Percentiles rank a stretch among this genome's conserved stretches.
These are phyloP conservation scores for Pseudogymnoascus sp. DNA, from an alignment of 2,329 filamentous ascomycete species.

Conservation along the genomic window DNA sequence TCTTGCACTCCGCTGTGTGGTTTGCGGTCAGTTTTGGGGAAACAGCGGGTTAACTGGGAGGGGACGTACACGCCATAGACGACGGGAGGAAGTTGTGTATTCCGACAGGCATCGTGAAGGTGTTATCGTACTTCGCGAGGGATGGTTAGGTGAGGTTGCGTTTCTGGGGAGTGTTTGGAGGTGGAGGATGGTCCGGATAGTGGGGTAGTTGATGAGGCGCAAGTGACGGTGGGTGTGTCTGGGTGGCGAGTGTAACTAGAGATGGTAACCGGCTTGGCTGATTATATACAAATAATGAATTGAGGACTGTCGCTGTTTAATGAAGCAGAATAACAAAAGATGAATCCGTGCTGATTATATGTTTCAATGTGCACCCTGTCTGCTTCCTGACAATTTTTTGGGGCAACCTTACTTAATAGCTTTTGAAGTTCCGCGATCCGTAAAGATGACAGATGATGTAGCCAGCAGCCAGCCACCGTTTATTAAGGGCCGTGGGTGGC, in stretches of 20 bases:
- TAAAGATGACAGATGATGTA: slow-evolving; percentile 10
- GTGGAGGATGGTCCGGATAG: slow-evolving; percentile 1
- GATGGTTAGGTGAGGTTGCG: slow-evolving; percentile 9
- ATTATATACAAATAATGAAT: slow-evolving; percentile 1
- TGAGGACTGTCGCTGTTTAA: neutral
- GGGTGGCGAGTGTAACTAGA: slow-evolving; percentile 6
- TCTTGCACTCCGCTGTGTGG: slow-evolving; percentile 82
- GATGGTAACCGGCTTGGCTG: slow-evolving; percentile 10
- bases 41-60: slow-evolving; percentile 19
- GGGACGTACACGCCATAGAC: slow-evolving; percentile 59
- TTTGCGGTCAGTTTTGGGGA: slow-evolving; percentile 17
- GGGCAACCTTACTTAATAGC: slow-evolving; percentile 1
- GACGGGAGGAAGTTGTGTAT: slow-evolving; percentile 62
- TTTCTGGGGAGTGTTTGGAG: slow-evolving; percentile 4
- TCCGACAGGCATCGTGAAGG: slow-evolving; percentile 38
- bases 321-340: neutral
- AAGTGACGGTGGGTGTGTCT: slow-evolving; percentile 1
- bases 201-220: slow-evolving; percentile 10
- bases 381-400: neutral
- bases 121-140: slow-evolving; percentile 9
- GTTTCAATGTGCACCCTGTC: neutral
- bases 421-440: neutral
- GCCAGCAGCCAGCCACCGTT: slow-evolving; percentile 9
- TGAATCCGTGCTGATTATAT: neutral
- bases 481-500: neutral